A percentile compares a stretch with the other conserved stretches of the same genome.
Conservation (phyloP, 2,329 filamentous ascomycete species). For the Trichoderma atrobrunneum region DNA sequence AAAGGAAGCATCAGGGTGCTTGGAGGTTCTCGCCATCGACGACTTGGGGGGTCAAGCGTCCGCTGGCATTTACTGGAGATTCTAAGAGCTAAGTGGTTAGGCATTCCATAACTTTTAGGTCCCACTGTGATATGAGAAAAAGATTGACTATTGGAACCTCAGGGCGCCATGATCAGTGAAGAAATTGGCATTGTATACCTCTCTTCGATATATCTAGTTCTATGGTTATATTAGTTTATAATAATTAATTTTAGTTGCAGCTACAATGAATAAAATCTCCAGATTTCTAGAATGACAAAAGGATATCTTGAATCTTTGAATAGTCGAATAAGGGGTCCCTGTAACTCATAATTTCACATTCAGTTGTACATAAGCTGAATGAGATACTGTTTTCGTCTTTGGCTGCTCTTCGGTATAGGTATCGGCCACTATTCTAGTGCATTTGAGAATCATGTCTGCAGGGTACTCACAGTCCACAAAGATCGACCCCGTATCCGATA, state of each 20-base stretch:
- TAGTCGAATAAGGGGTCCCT: rapidly evolving
- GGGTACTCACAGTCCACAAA: not conserved
- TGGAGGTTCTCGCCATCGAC: not conserved
- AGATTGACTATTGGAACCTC: not conserved
- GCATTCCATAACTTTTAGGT: not conserved
- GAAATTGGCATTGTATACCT: not conserved
- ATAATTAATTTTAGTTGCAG: not conserved
- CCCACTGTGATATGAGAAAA: not conserved
- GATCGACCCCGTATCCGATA: not conserved
- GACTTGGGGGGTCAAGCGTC: not conserved
- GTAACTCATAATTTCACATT: not conserved
- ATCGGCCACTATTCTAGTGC: not conserved
- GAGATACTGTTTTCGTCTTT: not conserved
- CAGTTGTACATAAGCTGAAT: not conserved
- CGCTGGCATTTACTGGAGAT: not conserved
- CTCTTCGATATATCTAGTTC: not conserved
- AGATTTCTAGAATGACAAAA: too few relatives aligned
- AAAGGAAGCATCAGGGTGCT: not conserved
- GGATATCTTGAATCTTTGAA: not conserved
- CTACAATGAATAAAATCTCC: not conserved
- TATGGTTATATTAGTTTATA: not conserved
- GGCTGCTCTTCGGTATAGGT: not conserved
- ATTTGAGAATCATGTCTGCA: not conserved
- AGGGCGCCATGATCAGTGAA: not conserved
- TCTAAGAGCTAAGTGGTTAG: not conserved